phyloP scores from a whole-genome alignment of 1,139 yeast species.

The Zygoascus hellenicus region DNA sequence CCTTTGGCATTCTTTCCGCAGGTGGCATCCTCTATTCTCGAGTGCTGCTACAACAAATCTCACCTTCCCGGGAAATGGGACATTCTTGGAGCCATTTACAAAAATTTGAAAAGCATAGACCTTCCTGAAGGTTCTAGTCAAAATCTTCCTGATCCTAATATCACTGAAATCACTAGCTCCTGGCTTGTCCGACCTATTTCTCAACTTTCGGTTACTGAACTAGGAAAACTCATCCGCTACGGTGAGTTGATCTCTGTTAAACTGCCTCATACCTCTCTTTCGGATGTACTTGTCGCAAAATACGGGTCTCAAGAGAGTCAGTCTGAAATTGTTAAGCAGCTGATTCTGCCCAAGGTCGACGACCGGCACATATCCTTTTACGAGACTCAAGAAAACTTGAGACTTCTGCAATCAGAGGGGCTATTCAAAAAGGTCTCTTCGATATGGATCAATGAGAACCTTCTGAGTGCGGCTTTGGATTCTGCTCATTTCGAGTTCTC shows the following conservation, averaged over 20 bases:
- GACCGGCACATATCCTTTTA: constrained; percentile 1
- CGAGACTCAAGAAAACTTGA: constrained; percentile 6
- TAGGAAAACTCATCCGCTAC: constrained; percentile 4
- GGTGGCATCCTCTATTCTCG: constrained; percentile 13
- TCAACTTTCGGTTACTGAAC: background rate
- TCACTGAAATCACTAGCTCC: too few relatives aligned
- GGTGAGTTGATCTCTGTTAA: constrained; percentile 10
- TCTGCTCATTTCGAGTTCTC: constrained; percentile 22
- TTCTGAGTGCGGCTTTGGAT: constrained; percentile 16
- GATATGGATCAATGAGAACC: constrained; percentile 17
- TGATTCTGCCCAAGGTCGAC: background rate
- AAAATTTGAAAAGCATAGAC: constrained; percentile 2
- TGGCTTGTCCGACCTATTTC: constrained; percentile 3
- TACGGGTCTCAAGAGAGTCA: constrained; percentile 8
- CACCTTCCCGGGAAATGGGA: constrained; percentile 5
- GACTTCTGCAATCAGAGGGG: constrained; percentile 1
- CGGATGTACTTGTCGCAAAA: constrained; percentile 6
- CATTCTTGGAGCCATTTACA: constrained; percentile 2
- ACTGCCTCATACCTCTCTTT: constrained; percentile 11
- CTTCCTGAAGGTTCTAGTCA: background rate
- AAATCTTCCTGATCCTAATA: too few relatives aligned
- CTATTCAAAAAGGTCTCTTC: constrained; percentile 2
- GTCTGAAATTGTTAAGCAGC: constrained; percentile 2
- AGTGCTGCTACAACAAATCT: constrained; percentile 18
- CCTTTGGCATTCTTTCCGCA: constrained; percentile 12